Evolutionary conservation across 495 filamentous ascomycete species (phyloP).

Genomic region (Friedmanniomyces simplex): DNA sequence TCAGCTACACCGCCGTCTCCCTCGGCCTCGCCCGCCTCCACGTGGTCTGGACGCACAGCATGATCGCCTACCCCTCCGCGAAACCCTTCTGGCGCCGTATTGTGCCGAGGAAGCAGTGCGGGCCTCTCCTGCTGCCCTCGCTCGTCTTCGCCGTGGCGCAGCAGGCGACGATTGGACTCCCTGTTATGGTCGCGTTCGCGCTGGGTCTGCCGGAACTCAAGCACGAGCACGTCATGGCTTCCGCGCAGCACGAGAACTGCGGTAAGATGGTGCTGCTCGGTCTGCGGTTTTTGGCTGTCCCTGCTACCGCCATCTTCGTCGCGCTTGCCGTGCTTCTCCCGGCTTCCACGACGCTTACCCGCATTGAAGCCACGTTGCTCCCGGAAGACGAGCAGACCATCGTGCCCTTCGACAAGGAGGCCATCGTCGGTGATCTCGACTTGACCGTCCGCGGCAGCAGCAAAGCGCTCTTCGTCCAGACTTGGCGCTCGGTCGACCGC

Average conservation of each 20-base stretch:
- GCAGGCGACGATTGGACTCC: conserved; percentile 27
- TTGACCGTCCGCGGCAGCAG: conserved; percentile 43
- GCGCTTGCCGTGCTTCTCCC: conserved; percentile 48
- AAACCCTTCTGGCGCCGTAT: conserved; percentile 43
- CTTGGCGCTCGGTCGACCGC: conserved; percentile 59
- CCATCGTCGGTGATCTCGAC: conserved; percentile 42
- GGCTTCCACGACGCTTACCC: conserved; percentile 50
- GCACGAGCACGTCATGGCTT: conserved; percentile 23
- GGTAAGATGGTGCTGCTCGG: conserved; percentile 17
- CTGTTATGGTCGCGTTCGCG: conserved; percentile 20
- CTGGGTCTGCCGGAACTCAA: conserved; percentile 15
- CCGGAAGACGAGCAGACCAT: conserved; percentile 60
- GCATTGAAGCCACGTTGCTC: conserved; percentile 62
- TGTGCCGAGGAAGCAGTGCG: conserved; percentile 36
- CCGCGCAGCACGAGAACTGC: conserved; percentile 20
- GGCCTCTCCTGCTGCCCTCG: conserved; percentile 42
- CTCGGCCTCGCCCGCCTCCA: conserved; percentile 41
- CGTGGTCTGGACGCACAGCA: conserved; percentile 51
- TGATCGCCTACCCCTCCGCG: conserved; percentile 46
- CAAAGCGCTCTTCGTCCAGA: conserved; percentile 55
- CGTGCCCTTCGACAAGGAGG: conserved; percentile 63
- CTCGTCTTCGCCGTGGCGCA: conserved; percentile 35
- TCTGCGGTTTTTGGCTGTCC: conserved; percentile 30
- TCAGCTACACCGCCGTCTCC: conserved; percentile 32
- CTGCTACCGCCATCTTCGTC: conserved; percentile 31